Evolutionary conservation across 306 rosid species (phyloP).

Genomic region (Myrica gale): DNA sequence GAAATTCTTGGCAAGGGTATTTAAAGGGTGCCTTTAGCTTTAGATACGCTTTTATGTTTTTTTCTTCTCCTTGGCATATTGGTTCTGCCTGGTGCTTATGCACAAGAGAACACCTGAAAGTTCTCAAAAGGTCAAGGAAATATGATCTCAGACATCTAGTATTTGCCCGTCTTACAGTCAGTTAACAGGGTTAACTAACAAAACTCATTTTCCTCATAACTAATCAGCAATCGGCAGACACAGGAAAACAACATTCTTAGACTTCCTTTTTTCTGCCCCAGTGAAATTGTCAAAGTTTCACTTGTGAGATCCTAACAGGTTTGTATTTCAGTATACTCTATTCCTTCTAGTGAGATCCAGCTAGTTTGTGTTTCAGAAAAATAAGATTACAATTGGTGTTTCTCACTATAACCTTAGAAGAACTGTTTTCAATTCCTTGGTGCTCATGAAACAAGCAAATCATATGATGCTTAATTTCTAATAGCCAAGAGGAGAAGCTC

Average conservation of each 20-base stretch:
- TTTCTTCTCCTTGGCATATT: neutral
- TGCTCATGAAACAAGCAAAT: neutral
- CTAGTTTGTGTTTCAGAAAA: neutral
- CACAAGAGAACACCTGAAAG: neutral
- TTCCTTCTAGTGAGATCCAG: neutral
- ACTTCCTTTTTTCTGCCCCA: neutral
- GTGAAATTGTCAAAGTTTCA: neutral
- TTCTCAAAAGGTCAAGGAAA: neutral
- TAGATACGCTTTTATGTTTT: neutral
- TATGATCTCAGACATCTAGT: neutral
- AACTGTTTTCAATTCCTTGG: neutral
- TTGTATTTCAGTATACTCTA: neutral
- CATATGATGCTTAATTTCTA: neutral
- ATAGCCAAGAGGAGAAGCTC: neutral
- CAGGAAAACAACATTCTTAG: neutral
- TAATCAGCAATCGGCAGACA: neutral
- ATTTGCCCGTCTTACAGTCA: neutral
- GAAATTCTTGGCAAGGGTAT: neutral
- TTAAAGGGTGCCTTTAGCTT: neutral
- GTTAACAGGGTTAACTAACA: neutral
- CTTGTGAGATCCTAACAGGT: neutral
- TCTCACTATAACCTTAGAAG: neutral
- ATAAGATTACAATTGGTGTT: neutral
- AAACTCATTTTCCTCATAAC: neutral
- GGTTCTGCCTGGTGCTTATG: neutral